phyloP scores from a whole-genome alignment of 345 rosid genomes.

The Ceriops tagal region DNA sequence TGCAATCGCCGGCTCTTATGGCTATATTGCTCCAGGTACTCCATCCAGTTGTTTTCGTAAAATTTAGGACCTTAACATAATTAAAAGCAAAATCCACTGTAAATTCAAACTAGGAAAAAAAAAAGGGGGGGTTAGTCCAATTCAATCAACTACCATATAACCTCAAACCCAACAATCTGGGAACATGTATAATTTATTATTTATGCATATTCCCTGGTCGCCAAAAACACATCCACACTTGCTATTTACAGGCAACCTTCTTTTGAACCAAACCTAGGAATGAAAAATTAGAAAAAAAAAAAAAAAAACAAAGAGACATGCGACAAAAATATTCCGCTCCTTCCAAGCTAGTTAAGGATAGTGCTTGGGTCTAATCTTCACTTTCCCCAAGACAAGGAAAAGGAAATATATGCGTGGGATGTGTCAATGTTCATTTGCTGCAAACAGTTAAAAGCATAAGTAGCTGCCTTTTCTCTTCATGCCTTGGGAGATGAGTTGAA shows the following conservation, averaged over 20 bases:
- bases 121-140: neutral
- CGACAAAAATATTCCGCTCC: constrained; percentile 3
- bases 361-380: constrained; percentile 30
- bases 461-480: constrained; percentile 5
- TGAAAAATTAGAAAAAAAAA: too few relatives aligned
- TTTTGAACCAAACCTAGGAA: constrained; percentile 21
- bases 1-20: constrained; percentile 68
- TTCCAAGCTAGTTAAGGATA: constrained; percentile 8
- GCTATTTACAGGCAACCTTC: constrained; percentile 15
- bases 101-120: neutral
- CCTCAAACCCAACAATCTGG: neutral
- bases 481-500: constrained; percentile 11
- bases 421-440: neutral
- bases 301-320: constrained; percentile 11
- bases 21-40: constrained; percentile 75
- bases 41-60: too few relatives aligned
- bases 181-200: neutral
- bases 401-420: constrained; percentile 7
- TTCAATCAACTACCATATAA: neutral
- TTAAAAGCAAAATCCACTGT: neutral
- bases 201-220: constrained; percentile 13
- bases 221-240: constrained; percentile 19
- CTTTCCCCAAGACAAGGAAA: constrained; percentile 34
- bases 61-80: neutral
- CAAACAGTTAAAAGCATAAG: constrained; percentile 9